phyloP scores from a whole-genome alignment of 768 basidiomycete genomes.

The Roridomyces roridus region DNA sequence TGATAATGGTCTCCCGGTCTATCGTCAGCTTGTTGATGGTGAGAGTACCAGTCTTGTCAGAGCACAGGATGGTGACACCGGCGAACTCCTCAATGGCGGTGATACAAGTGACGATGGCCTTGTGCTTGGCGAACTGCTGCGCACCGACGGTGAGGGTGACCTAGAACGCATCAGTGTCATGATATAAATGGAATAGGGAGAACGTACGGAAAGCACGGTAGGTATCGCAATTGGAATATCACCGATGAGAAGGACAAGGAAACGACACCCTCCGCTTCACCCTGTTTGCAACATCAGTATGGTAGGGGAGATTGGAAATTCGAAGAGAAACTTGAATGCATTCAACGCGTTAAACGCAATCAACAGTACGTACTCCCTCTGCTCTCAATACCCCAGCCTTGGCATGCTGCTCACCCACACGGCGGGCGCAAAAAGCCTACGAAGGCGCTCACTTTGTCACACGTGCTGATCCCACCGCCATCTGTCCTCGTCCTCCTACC shows the following conservation, averaged over 20 bases:
- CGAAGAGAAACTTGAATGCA: too few species aligned
- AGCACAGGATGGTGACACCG: slow-evolving; percentile 98
- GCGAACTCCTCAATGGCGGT: slow-evolving; percentile 99
- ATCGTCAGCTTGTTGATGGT: slow-evolving; percentile 99
- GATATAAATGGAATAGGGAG: too few species aligned
- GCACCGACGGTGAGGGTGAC: slow-evolving; percentile 95
- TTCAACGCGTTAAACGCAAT: too few species aligned
- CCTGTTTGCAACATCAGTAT: slow-evolving; percentile 98
- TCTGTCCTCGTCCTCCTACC: too few species aligned
- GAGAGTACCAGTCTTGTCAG: slow-evolving; percentile 97
- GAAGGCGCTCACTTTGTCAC: too few species aligned
- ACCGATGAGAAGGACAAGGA: slow-evolving; percentile 98
- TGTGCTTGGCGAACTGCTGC: slow-evolving; percentile 98
- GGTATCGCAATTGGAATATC: slow-evolving; percentile 99
- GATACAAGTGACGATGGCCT: slow-evolving; percentile 98
- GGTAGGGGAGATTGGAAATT: too few species aligned
- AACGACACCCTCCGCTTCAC: slow-evolving; percentile 98
- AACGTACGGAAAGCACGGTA: slow-evolving; percentile 86
- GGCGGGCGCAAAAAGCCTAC: too few species aligned
- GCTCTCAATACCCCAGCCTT: too few species aligned
- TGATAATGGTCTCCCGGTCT: slow-evolving; percentile 89
- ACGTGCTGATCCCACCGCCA: too few species aligned
- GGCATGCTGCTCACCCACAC: too few species aligned
- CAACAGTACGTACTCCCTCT: too few species aligned
- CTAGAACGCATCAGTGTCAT: too few species aligned